Evolutionary conservation across 805 yeast species (phyloP), one percentile per base, ranked within the genome.

Genomic region (Suhomyces pyralidae): DNA sequence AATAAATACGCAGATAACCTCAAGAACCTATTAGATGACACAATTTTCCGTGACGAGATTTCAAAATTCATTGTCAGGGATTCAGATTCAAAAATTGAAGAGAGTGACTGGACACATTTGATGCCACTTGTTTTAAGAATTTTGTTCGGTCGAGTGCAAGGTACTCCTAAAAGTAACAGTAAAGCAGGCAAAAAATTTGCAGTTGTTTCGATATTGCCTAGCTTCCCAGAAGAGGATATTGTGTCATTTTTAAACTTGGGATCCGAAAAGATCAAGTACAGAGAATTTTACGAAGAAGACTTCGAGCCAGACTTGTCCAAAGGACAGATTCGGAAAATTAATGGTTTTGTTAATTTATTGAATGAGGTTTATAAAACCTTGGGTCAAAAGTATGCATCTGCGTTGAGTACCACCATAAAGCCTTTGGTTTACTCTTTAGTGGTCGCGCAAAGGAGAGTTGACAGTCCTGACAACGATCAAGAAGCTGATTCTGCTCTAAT

Each of bases 91-190:
- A 75, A 70, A 3, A 76, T 91, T 50, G 90, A 87, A 56, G 77
- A 74, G 7, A 74, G 74, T 3, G 97, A 94, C 63, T 71, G 79
- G 14, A 72, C 66, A 2, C 66, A 56, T 1, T 77, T 93, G 2
- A 81, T 90, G 81, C 94, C 96, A 1, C 62, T 88, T 28, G 78
- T 91, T 3, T 64, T 91, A 47, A 73, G 97, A 58, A 85, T 94
- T 24, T 71, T 94, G 19, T 93, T 86, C 68, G 98, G 98, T 7
- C 79, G 96, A 52, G 90, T 91, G 7, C 96, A 90, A 68, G 77
- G 78, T 9, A 79, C 85, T 1, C 77, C 84, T 4, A 80, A 76
- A 51, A 85, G 88, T 65, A 90, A 90, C 54, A 80, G 84, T 26
- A 88, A 88, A 62, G 80, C 82, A 51, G 85, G 91, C 30, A 80